Evolutionary conservation across 495 filamentous ascomycete genomes (phyloP).

Genomic region (Tuber indicum): DNA sequence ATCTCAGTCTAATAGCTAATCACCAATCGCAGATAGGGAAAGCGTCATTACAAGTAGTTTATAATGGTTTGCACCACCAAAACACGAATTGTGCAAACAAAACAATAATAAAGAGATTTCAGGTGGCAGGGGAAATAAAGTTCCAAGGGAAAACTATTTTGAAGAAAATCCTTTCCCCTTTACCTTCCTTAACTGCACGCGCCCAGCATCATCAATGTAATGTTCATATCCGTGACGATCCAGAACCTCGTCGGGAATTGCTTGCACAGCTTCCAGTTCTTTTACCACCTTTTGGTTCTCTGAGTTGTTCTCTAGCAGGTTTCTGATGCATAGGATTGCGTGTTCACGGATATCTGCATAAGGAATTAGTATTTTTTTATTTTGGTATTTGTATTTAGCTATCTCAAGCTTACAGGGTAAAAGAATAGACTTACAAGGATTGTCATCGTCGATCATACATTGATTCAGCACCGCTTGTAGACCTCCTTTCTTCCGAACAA

Average conservation of each 20-base stretch:
- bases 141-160: not conserved
- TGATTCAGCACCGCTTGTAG: slow-evolving; percentile 38
- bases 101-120: not conserved
- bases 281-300: slow-evolving; percentile 60
- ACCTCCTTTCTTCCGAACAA: slow-evolving; percentile 37
- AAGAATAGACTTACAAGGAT: slow-evolving; percentile 34
- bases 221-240: slow-evolving; percentile 52
- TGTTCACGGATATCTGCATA: slow-evolving; percentile 60
- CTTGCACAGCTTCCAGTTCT: slow-evolving; percentile 51
- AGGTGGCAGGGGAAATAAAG: not conserved
- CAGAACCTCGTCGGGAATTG: slow-evolving; percentile 50
- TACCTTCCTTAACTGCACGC: slow-evolving; percentile 40
- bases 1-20: not conserved
- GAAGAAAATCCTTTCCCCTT: slow-evolving; percentile 13
- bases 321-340: slow-evolving; percentile 68
- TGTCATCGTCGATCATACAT: slow-evolving; percentile 42
- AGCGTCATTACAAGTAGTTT: not conserved
- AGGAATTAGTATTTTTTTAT: slow-evolving; percentile 5
- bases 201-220: slow-evolving; percentile 51
- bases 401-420: no score
- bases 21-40: not conserved
- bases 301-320: slow-evolving; percentile 60
- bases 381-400: not conserved
- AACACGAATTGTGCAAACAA: not conserved
- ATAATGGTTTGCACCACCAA: not conserved